Base-by-base conservation (phyloP, 164 flowering plant species). In the Vitis rotundifolia region DNA sequence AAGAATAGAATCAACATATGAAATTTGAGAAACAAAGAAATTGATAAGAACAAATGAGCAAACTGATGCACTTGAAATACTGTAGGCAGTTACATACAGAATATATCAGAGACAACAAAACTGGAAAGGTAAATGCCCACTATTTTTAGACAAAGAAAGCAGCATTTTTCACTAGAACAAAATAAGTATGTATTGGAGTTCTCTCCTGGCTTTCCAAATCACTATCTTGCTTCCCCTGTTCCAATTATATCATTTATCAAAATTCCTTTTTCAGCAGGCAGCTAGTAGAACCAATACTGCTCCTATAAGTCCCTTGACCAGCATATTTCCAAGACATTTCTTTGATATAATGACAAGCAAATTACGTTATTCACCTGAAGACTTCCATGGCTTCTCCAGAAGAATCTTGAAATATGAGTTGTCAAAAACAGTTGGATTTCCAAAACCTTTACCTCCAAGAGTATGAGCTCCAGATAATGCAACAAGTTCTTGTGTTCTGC, bases 401-500 rank as follows among this genome's bases (percentile, higher is more conserved):
- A 94, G 95, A 62, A 92, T 84, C 78, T 92, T 87, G 82, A 75
- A 94, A 87, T 94, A 94, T 49, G 97, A 73, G 70, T 92, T 94
- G 80, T 94, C 99, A 75, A 94, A 94, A 60, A 76, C 84, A 67
- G 69, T 63, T 19, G 99, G 97, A 73, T 68, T 85, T 76, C 97
- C 97, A 83, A 94, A 92, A 49, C 97, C 97, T 83, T 94, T 94
- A 78, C 87, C 77, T 60, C 99, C 99, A 67, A 91, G 78, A 62
- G 97, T 94, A 78, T 92, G 99, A 9, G 99, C 99, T 69, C 99
- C 99, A 61, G 97, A 92, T 53, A 94, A 76, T 31, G 94, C 97
- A 73, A 94, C 95, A 66, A 94, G 92, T 68, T 94, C 97, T 73
- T 83, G 94, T 69, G 94, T 83, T 52, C 99, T 92, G 86, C 71